Evolutionary conservation across 257 asterid genomes (phyloP), one percentile per base, ranked within the genome.

Genomic region (Primulina tabacum): DNA sequence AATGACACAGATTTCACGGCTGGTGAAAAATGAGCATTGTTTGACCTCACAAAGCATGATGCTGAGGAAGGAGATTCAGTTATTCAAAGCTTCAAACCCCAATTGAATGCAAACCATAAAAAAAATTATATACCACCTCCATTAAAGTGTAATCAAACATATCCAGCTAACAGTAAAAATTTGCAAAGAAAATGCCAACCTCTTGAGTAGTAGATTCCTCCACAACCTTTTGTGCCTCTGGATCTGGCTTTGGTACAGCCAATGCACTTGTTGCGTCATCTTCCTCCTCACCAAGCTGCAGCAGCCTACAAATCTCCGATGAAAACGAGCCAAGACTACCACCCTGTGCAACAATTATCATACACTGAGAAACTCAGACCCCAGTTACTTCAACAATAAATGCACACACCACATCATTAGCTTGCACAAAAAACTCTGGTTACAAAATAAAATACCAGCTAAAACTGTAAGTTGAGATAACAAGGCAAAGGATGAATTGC

Each of bases 261-360:
- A 94, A 83, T 65, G 77, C 84, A 79, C 99, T 94, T 57, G 96
- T 91, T 76, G 97, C 99, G 68, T 94, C 99, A 89, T 94, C 99
- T 78, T 94, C 96, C 85, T 87, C 99, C 68, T 94, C 99, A 79
- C 74, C 84, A 38, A 88, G 87, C 77, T 87, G 97, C 87, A 94
- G 76, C 80, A 91, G 86, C 71, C 93, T 87, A 74, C 67, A 74
- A 75, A 94, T 84, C 37, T 94, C 99, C 7, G 99, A 81, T 56
- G 97, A 83, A 73, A 88, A 82, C 12, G 75, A 60, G n/a, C 84
- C 89, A 60, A 77, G 86, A 83, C 99, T 94, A 58, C 92, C 97
- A 52, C 83, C 97, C 99, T 94, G 79, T 67, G 81, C 16, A 80
- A 56, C 38, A 71, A 62, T 28, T 38, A 76, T 60, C 60, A 80